Conservation (phyloP, 306 rosid genomes). For the Coriaria nepalensis region DNA sequence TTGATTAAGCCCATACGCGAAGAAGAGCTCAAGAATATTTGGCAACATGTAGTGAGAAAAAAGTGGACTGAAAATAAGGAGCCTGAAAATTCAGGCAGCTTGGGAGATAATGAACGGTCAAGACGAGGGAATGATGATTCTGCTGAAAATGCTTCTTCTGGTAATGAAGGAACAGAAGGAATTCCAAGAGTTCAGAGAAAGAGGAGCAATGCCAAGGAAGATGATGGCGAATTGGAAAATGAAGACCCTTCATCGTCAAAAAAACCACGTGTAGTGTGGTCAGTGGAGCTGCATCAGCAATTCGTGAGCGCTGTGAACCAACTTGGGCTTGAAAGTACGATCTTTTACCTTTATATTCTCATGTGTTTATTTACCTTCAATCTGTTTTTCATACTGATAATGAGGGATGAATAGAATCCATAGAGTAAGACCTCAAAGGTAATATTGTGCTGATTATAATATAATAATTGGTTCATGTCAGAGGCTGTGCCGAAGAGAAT, state of each 20-base stretch:
- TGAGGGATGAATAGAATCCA: background rate
- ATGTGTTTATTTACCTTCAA: background rate
- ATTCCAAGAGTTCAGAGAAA: slow-evolving; percentile 31
- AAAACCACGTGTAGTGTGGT: slow-evolving; percentile 57
- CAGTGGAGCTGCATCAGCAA: slow-evolving; percentile 34
- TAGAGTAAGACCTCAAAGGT: background rate
- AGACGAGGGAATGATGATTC: slow-evolving; percentile 19
- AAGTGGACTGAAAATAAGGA: slow-evolving; percentile 55
- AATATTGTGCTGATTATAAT: slow-evolving; percentile 10
- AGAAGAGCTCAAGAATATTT: slow-evolving; percentile 78
- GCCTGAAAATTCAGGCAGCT: background rate
- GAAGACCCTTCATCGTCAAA: slow-evolving; percentile 36
- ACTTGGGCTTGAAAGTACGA: slow-evolving; percentile 61
- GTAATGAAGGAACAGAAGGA: slow-evolving; percentile 38
- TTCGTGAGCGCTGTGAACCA: slow-evolving; percentile 44
- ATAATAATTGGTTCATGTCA: slow-evolving; percentile 20
- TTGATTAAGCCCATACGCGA: slow-evolving; percentile 78
- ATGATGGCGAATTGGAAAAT: slow-evolving; percentile 34
- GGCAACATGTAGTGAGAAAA: slow-evolving; percentile 93
- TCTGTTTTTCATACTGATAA: background rate
- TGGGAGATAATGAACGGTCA: background rate
- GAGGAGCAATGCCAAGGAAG: slow-evolving; percentile 45
- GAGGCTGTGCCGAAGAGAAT: slow-evolving; percentile 68
- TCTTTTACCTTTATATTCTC: slow-evolving; percentile 6
- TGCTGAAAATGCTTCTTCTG: slow-evolving; percentile 36